These are phyloP conservation scores for Cyamopsis tetragonoloba DNA, from an alignment of 306 rosid genomes.

Conservation along the genomic window DNA sequence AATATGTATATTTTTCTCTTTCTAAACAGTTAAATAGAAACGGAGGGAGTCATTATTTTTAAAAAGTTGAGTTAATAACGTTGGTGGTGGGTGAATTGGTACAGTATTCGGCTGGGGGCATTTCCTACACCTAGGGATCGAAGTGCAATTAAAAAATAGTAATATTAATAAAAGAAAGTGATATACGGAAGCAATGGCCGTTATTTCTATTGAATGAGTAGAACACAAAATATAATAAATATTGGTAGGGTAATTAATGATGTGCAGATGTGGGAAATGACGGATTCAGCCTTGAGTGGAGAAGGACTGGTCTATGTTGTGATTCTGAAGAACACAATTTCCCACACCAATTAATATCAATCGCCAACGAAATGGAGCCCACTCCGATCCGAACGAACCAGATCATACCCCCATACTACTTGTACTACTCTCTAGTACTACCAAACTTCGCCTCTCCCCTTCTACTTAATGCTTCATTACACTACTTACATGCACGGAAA, in stretches of 20 bases:
- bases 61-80: not conserved
- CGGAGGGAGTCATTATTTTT: too few relatives aligned
- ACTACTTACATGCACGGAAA: constrained; percentile 13
- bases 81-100: constrained; percentile 15
- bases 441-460: constrained; percentile 36
- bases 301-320: constrained; percentile 31
- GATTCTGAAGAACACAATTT: constrained; percentile 41
- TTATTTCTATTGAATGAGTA: constrained; percentile 22
- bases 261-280: not conserved
- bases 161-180: not conserved
- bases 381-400: constrained; percentile 25
- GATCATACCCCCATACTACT: too few relatives aligned
- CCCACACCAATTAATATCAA: constrained; percentile 32
- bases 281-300: constrained; percentile 26
- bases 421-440: too few relatives aligned
- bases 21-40: too few relatives aligned
- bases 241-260: constrained; percentile 24
- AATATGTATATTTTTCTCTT: too few relatives aligned
- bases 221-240: constrained; percentile 1
- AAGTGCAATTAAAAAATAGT: constrained; percentile 22
- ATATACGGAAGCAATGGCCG: constrained; percentile 15
- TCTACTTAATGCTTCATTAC: constrained; percentile 32
- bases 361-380: constrained; percentile 53
- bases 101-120: not conserved
- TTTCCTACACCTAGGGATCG: constrained; percentile 56